Base-by-base conservation (phyloP, 1,139 yeast species). In the Debaryomyces sp. region DNA sequence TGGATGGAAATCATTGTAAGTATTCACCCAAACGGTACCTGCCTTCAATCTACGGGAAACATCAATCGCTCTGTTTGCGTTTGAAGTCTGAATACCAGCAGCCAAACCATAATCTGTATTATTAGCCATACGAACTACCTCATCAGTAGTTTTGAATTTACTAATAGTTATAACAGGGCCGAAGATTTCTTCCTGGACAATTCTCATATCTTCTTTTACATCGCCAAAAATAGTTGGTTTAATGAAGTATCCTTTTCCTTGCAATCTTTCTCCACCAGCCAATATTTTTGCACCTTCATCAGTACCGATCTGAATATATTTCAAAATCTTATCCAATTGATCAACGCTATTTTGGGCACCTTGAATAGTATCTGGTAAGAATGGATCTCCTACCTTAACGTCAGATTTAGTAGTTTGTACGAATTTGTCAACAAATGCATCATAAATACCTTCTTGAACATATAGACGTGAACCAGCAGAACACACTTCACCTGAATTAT, bases 401-500 rank as follows among this genome's bases (percentile, higher is more conserved):
- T 71, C 74, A 58, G 59, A 60, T 47, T 84, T 82, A 49, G 82
- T 80, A 50, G 78, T 82, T 55, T 68, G 70, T 66, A 82, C 75
- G 67, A 85, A 81, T 51, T 75, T 78, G 47, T 68, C 73, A 40
- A 85, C 64, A 55, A 85, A 75, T 60, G 78, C 70, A 59, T 85
- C 89, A 70, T 87, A 84, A 59, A 85, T 69, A 44, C 76, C 80
- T 58, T 83, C 89, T 69, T 86, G 91, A 50, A 85, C 82, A 65
- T 81, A 83, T 49, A 86, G 69, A 64, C 92, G 81, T 41, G 91
- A 85, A 54, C 90, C 89, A 27, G 91, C 91, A 62, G 84, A 81
- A 72, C 92, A 86, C 44, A 84, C 88, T 68, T 86, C 90, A 66
- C 92, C 92, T 57, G 85, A 80, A 75, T 86, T 87, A 78, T 77